Evolutionary conservation across 768 basidiomycete species (phyloP), one percentile per base, ranked within the genome.

Genomic region (Phlebiopsis gigantea): DNA sequence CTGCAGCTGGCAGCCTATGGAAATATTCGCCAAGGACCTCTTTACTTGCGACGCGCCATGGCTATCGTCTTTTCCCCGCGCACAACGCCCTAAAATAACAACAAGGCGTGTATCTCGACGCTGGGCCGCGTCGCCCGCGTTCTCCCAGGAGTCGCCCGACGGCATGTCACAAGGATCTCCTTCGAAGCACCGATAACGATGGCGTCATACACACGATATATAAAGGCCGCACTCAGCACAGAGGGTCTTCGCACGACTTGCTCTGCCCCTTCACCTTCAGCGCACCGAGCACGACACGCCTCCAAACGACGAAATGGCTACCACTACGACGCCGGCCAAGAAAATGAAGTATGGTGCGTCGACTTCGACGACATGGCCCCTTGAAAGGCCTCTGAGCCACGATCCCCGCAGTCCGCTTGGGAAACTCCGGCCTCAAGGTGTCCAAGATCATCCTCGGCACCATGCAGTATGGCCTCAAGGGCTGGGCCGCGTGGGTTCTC

Each of bases 351-450:
- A 39, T 39, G 34, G 34, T 39, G 17, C 8, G 2, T 39, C 17
- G 34, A 39, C 8, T 39, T 17, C 12, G 34, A 12, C 17, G 4
- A 39, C 8, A 9, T 2, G 12, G 12, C 34, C 17, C 34, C 12
- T 3, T 9, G 12, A 9, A 39, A 39, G 17, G 12, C 12, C 3
- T 39, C 12, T 39, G 12, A 10, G 12, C 34, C 34, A 12, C 3
- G 34, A 12, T 17, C 7, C 3, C 8, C 34, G 8, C 34, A 39
- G 34, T 39, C 8, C 34, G 34, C 34, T 17, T 45, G 3, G 78
- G 85, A 71, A 63, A 72, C 41, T 75, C 73, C 3, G 78, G 73
- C 5, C 64, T 75, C 28, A 73, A 73, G 58, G 72, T 75, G 4
- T 73, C 71, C 19, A 69, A 63, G 59, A 66, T 75, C 25, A 73